Evolutionary conservation across 306 rosid genomes (phyloP).

Genomic region (Luffa acutangula): DNA sequence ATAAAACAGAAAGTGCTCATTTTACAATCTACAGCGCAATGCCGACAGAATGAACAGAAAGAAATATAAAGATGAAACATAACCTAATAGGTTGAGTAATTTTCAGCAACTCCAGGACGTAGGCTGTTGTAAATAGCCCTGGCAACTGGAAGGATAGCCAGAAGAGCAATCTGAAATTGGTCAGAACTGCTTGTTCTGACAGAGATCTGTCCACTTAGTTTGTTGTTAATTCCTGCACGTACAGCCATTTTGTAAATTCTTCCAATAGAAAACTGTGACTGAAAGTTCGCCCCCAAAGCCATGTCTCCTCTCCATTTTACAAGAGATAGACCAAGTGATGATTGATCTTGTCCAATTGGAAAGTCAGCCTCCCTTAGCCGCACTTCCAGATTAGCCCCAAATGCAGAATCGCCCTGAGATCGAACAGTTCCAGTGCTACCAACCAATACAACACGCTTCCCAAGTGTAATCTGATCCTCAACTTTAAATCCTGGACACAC

Average conservation of each 20-base stretch:
- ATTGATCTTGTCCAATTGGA: slow-evolving; percentile 95
- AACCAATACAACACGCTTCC: slow-evolving; percentile 75
- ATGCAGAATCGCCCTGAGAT: slow-evolving; percentile 68
- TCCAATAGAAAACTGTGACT: slow-evolving; percentile 81
- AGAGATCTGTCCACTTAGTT: slow-evolving; percentile 78
- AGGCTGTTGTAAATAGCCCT: slow-evolving; percentile 54
- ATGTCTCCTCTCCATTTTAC: slow-evolving; percentile 95
- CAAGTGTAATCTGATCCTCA: slow-evolving; percentile 81
- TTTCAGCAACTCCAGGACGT: slow-evolving; percentile 66
- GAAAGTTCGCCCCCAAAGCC: slow-evolving; percentile 74
- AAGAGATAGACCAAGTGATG: slow-evolving; percentile 71
- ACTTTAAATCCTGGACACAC: slow-evolving; percentile 78
- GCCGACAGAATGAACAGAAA: slow-evolving; percentile 10
- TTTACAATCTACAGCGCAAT: slow-evolving; percentile 4
- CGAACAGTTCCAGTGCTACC: slow-evolving; percentile 83
- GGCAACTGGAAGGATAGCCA: slow-evolving; percentile 68
- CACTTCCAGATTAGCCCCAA: slow-evolving; percentile 86
- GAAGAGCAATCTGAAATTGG: slow-evolving; percentile 82
- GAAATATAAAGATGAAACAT: slow-evolving; percentile 4
- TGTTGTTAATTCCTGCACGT: slow-evolving; percentile 95
- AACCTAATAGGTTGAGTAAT: slow-evolving; percentile 63
- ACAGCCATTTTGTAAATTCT: slow-evolving; percentile 77
- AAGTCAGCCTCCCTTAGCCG: slow-evolving; percentile 92
- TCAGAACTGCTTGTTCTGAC: slow-evolving; percentile 94
- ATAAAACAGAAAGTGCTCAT: slow-evolving; percentile 6